These are phyloP conservation scores for Amphirosellinia nigrospora DNA, from an alignment of 495 filamentous ascomycete genomes.

Conservation along the genomic window DNA sequence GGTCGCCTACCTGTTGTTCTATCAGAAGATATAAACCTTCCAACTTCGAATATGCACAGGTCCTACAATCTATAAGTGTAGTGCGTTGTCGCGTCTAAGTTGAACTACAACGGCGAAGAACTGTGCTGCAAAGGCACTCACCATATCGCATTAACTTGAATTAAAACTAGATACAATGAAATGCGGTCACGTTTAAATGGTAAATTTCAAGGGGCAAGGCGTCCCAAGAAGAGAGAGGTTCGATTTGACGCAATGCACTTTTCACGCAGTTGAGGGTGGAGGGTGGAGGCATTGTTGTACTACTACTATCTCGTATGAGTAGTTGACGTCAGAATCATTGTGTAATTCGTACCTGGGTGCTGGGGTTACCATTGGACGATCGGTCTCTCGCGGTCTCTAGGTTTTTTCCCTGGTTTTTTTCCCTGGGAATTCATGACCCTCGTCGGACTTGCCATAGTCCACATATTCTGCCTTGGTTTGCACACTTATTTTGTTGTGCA, in stretches of 20 bases:
- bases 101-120: background rate
- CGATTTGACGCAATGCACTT: background rate
- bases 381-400: background rate
- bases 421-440: background rate
- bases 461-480: background rate
- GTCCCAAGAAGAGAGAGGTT: background rate
- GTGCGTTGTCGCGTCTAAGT: background rate
- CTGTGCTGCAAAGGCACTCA: background rate
- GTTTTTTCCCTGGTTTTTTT: slow-evolving; percentile 7
- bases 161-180: background rate
- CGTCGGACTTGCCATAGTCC: background rate
- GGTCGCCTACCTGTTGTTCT: slow-evolving; percentile 95
- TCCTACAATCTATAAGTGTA: background rate
- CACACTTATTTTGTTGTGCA: background rate
- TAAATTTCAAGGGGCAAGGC: slow-evolving; percentile 3
- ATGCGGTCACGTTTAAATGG: background rate
- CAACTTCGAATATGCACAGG: background rate
- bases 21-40: slow-evolving; percentile 70
- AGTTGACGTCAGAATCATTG: background rate
- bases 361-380: background rate
- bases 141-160: background rate
- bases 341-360: background rate
- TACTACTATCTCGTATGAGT: background rate
- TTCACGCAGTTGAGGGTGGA: background rate
- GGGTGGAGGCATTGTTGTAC: background rate